These are phyloP conservation scores for Suhomyces sp. DNA, from an alignment of 805 yeast species.

Conservation along the genomic window DNA sequence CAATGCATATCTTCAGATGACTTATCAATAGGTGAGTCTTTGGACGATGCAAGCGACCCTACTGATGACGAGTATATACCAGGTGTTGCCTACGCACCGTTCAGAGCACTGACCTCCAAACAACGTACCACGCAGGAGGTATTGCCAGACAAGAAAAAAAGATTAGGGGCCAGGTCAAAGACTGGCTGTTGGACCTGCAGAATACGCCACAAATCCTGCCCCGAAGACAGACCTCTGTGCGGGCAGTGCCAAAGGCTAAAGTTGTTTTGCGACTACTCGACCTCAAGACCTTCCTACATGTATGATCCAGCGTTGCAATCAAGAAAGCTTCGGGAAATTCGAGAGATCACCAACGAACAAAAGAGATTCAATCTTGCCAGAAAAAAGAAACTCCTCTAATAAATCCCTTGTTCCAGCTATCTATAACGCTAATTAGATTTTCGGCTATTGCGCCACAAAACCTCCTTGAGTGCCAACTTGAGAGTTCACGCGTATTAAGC, in stretches of 20 bases:
- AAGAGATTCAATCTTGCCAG: not conserved
- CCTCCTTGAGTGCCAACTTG: not conserved
- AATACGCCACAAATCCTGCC: constrained; percentile 67
- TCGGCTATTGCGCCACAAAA: not conserved
- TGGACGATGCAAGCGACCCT: not conserved
- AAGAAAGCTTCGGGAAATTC: constrained; percentile 49
- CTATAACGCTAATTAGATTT: not conserved
- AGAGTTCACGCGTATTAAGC: not conserved
- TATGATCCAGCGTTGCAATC: constrained; percentile 37
- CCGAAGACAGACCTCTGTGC: constrained; percentile 63
- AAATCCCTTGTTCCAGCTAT: not conserved
- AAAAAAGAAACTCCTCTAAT: not conserved
- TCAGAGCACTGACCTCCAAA: not conserved
- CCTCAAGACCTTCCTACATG: constrained; percentile 55
- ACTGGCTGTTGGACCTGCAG: constrained; percentile 81
- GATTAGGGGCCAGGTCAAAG: constrained; percentile 39
- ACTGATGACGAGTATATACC: not conserved
- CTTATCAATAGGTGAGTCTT: not conserved
- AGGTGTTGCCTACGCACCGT: not conserved
- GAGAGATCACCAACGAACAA: constrained; percentile 35
- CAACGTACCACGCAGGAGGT: not conserved
- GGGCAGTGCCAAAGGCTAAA: constrained; percentile 55
- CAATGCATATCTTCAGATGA: not conserved
- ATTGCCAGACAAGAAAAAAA: constrained; percentile 12
- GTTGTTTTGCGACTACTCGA: constrained; percentile 54